These are phyloP conservation scores for Cicer yamashitae DNA, from an alignment of 306 rosid species.

Conservation along the genomic window DNA sequence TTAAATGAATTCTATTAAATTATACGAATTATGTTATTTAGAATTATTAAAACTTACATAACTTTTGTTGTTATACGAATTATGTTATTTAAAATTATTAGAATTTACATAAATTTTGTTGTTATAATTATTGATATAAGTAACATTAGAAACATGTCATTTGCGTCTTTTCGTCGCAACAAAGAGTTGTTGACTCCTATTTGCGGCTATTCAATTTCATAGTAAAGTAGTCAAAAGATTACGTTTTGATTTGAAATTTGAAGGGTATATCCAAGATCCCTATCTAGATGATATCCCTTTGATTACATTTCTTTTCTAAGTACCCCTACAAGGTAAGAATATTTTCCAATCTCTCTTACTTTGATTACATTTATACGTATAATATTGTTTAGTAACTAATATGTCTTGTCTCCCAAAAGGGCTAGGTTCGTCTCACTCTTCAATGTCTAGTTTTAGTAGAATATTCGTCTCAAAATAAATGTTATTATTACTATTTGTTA, in stretches of 20 bases:
- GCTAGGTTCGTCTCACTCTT: constrained; percentile 9
- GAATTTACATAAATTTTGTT: too few relatives aligned
- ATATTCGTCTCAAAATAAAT: too few relatives aligned
- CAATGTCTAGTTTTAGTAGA: background rate
- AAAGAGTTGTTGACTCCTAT: constrained; percentile 55
- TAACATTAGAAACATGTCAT: constrained; percentile 7
- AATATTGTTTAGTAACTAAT: constrained; percentile 25
- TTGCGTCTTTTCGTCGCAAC: constrained; percentile 55
- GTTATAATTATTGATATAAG: too few relatives aligned
- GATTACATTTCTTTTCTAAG: background rate
- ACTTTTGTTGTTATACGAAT: too few relatives aligned
- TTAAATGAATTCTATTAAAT: too few relatives aligned
- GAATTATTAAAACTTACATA: too few relatives aligned
- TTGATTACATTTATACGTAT: background rate
- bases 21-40: too few relatives aligned
- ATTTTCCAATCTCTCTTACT: background rate
- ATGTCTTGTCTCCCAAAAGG: constrained; percentile 55
- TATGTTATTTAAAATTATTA: too few relatives aligned
- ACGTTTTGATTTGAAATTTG: constrained; percentile 31
- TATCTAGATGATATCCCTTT: background rate
- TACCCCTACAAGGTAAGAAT: background rate
- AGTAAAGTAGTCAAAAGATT: constrained; percentile 26
- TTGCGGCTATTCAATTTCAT: constrained; percentile 53
- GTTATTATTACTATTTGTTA: too few relatives aligned
- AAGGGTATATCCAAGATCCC: background rate